Evolutionary conservation across 768 basidiomycete genomes (phyloP), one percentile per base, ranked within the genome.

Genomic region (Mycena rosella): DNA sequence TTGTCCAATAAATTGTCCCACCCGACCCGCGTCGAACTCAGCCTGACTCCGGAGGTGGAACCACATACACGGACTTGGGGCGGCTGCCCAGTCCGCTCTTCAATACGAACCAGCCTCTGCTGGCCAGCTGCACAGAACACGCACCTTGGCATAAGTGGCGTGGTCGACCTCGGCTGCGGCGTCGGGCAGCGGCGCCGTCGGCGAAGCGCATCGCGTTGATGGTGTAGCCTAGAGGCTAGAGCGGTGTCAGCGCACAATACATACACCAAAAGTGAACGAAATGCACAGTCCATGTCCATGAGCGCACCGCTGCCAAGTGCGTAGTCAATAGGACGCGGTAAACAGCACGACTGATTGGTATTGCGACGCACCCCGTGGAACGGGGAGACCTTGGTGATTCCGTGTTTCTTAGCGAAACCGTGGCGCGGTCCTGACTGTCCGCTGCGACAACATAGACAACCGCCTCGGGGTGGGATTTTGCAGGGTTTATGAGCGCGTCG

Each of bases 221-320:
- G 2, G 85, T 77, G 64, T 88, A 89, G 63, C 82, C 87, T 88
- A 74, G n/a, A n/a, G n/a, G n/a, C n/a, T n/a, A n/a, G 27, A 1
- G 24, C 32, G 38, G 8, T 7, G 32, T 65, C 32, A 58, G 45
- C 42, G 24, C 9, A 17, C 5, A 22, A 30, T 6, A 11, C 1
- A 7, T 1, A 7, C n/a, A n/a, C n/a, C n/a, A n/a, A 3, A 38
- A 30, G 22, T n/a, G 26, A 5, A 40, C 34, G 70, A 59, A 26
- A 72, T 75, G 59, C 58, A 82, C 88, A 85, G 48, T 87, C 88
- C 81, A 86, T 82, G 71, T 91, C 91, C 89, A 92, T 91, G 66
- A 88, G 73, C 17, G 82, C 79, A 8, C 91, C 90, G 0, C 91
- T 91, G 6, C 89, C 88, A 2, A 91, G 75, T 4, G 81, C 74